A percentile compares a stretch with the other conserved stretches of the same genome.
Conservation (phyloP, 2,329 filamentous ascomycete genomes). For the Fusarium sp. region DNA sequence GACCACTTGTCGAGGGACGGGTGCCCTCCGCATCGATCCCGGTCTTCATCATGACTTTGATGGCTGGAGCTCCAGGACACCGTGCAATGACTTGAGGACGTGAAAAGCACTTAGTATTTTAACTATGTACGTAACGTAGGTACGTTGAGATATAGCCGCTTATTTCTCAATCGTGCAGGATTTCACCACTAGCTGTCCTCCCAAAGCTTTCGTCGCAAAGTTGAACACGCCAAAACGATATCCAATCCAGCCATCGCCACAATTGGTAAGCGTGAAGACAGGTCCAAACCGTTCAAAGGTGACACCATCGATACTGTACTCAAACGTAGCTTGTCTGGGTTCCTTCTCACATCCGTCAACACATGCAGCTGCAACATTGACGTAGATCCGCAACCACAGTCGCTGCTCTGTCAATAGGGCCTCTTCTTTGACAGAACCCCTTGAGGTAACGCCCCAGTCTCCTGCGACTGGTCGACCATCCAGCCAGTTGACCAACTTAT, state of each 20-base stretch:
- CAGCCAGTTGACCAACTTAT: neutral
- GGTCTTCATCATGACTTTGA: too few relatives aligned
- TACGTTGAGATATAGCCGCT: neutral
- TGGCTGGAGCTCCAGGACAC: neutral
- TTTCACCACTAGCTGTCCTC: slow-evolving; percentile 23
- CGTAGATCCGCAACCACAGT: neutral
- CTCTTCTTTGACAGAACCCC: neutral
- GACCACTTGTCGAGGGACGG: too few relatives aligned
- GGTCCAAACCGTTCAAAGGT: neutral
- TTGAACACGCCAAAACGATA: slow-evolving; percentile 63
- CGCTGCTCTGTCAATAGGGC: neutral
- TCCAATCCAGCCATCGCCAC: slow-evolving; percentile 56
- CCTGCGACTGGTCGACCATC: neutral
- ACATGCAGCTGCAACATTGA: neutral
- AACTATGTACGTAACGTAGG: fast-evolving
- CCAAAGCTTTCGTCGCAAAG: slow-evolving; percentile 53
- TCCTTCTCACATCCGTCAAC: neutral
- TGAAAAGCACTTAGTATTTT: neutral
- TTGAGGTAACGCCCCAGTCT: neutral
- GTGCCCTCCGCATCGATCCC: too few relatives aligned
- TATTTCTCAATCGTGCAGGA: neutral
- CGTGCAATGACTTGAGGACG: neutral
- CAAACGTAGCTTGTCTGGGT: neutral
- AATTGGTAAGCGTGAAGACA: slow-evolving; percentile 38
- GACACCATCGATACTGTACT: neutral